These are phyloP conservation scores for Colletotrichum sublineola DNA, from an alignment of 2,329 filamentous ascomycete species.

Conservation along the genomic window DNA sequence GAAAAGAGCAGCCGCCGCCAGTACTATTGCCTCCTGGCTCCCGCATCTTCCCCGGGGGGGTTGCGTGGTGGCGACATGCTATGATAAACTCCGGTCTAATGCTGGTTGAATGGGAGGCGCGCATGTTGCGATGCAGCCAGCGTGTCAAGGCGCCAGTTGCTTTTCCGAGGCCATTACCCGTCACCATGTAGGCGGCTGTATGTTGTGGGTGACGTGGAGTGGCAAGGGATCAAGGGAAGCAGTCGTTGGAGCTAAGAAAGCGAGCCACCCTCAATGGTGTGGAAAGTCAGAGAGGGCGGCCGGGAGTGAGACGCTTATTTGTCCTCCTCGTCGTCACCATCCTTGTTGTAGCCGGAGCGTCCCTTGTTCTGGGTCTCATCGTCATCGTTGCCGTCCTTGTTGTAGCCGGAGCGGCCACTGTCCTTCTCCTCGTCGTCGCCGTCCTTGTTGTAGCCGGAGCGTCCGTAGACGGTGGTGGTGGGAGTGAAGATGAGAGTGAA, in stretches of 20 bases:
- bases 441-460: conserved; percentile 60
- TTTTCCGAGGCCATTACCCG: not conserved
- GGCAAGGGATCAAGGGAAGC: not conserved
- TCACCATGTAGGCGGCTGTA: not conserved
- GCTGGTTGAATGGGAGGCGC: conserved; percentile 14
- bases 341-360: conserved; percentile 63
- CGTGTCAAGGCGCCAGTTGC: not conserved
- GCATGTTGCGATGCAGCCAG: not conserved
- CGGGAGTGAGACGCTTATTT: conserved; percentile 44
- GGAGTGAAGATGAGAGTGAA: conserved; percentile 50
- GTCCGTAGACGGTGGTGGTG: conserved; percentile 55
- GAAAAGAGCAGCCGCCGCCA: conserved; percentile 26
- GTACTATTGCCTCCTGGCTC: conserved; percentile 21
- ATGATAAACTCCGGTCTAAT: conserved; percentile 37
- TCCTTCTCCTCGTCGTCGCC: conserved; percentile 49
- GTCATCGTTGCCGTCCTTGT: conserved; percentile 53
- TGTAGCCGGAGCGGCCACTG: conserved; percentile 58
- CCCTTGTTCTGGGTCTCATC: conserved; percentile 55
- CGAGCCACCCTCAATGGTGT: not conserved
- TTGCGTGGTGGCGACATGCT: not conserved
- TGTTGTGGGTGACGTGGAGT: not conserved
- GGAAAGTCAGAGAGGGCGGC: not conserved
- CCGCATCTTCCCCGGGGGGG: not conserved
- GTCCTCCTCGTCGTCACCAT: conserved; percentile 54
- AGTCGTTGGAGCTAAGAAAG: not conserved